phyloP scores from a whole-genome alignment of 2,329 filamentous ascomycete species.

The Hypoxylon sp. region DNA sequence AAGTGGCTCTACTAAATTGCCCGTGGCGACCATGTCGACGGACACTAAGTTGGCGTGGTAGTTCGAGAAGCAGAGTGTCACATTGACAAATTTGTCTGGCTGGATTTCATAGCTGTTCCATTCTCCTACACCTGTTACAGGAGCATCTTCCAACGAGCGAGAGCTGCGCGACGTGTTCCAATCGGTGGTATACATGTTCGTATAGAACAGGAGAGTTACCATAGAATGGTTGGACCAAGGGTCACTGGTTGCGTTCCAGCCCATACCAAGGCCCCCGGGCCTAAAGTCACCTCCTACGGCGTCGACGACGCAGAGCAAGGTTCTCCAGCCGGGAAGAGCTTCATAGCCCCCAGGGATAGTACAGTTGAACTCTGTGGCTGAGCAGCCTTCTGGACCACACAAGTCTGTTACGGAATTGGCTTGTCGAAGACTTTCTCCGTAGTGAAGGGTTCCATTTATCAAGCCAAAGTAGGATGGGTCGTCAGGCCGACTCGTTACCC shows the following conservation, averaged over 20 bases:
- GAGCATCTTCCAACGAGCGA: background rate
- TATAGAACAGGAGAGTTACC: conserved; percentile 8
- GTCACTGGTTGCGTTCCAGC: background rate
- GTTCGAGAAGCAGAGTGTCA: conserved; percentile 33
- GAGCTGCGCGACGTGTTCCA: background rate
- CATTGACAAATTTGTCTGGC: conserved; percentile 22
- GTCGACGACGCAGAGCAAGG: background rate
- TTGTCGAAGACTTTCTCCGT: background rate
- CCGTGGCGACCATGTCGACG: conserved; percentile 19
- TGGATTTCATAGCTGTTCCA: conserved; percentile 31
- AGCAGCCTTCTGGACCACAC: background rate
- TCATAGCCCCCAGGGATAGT: background rate
- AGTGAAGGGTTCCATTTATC: background rate
- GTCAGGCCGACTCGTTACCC: background rate
- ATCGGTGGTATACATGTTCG: conserved; percentile 12
- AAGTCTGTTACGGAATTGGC: background rate
- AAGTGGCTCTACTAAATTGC: conserved; percentile 22
- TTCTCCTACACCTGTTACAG: conserved; percentile 4
- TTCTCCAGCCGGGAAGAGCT: background rate
- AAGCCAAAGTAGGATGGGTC: background rate
- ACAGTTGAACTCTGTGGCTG: background rate
- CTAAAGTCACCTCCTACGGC: background rate
- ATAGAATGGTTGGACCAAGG: background rate
- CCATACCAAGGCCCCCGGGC: background rate
- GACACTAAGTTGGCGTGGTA: conserved; percentile 17